Base-by-base conservation (phyloP, 345 rosid genomes). In the Xanthoceras sorbifolium region DNA sequence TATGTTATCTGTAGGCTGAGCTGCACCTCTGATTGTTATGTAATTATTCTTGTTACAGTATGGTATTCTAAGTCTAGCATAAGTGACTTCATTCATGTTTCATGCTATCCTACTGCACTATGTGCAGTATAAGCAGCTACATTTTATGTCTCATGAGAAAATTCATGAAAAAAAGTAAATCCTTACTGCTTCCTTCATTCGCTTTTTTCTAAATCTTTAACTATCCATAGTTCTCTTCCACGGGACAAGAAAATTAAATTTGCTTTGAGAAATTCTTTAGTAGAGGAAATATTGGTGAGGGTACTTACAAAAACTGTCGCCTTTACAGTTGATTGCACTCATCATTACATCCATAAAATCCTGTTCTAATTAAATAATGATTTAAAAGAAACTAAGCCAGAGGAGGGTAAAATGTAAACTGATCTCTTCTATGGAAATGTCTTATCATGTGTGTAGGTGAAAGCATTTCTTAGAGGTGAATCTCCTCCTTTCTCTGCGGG, bases 391-490 rank as follows among this genome's bases (percentile, higher is more conserved):
- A n/a, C 28, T 31, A 71, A 69, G 23, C 9, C 32, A 11, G 48
- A 5, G 22, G 31, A 63, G 25, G 28, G 46, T 6, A 64, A 63
- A 29, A 32, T 11, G 18, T 40, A 54, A 42, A 65, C 46, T 78
- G 9, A 29, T 62, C 6, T 14, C 67, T 54, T 64, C 52, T 52
- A 15, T 66, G 26, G 68, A 50, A 17, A 64, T 69, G 6, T 46
- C 15, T 61, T 54, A 36, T 57, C 62, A 20, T 72, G 60, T 18
- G 1, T 78, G 67, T 75, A 94, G 98, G 87, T 94, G 25, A 92
- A 94, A 85, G 97, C 97, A 54, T 83, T 92, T 83, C 89, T 93
- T 64, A 84, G 92, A 80, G 97, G 94, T 31, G 94, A 92, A 63
- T 61, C 94, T 80, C 91, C 88, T 74, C 99, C 98, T 31, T 89